phyloP scores from a whole-genome alignment of 1,284 basidiomycete species.

The Apiotrichum porosum region DNA sequence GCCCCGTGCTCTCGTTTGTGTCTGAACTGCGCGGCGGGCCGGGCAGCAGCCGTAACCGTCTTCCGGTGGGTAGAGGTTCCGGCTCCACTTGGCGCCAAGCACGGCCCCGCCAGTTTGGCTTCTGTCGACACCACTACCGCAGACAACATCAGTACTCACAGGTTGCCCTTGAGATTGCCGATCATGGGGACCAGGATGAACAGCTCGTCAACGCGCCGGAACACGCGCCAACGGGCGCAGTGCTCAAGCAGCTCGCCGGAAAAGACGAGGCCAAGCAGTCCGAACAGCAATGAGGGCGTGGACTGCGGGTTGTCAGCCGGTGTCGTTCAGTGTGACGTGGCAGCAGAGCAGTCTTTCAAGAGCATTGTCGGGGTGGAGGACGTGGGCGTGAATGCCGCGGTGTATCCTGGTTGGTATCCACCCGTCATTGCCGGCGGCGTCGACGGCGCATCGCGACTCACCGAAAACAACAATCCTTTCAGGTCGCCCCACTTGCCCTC shows the following conservation, averaged over 20 bases:
- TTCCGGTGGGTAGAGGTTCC: neutral
- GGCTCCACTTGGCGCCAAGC: neutral
- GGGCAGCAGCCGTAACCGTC: too few relatives aligned
- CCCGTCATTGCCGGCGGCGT: too few relatives aligned
- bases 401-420: too few relatives aligned
- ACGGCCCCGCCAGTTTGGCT: neutral
- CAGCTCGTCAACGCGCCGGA: slow-evolving; percentile 84
- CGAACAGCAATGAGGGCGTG: slow-evolving; percentile 50
- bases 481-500: slow-evolving; percentile 28
- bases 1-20: too few relatives aligned
- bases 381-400: neutral
- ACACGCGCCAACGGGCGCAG: slow-evolving; percentile 83
- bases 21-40: too few relatives aligned
- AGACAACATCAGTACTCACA: slow-evolving; percentile 60
- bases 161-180: slow-evolving; percentile 90
- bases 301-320: slow-evolving; percentile 36
- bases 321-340: too few relatives aligned
- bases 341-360: too few relatives aligned
- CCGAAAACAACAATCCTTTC: slow-evolving; percentile 32
- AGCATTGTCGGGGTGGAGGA: neutral
- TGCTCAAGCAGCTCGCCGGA: slow-evolving; percentile 83
- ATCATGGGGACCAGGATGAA: slow-evolving; percentile 95
- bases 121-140: neutral
- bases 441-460: too few relatives aligned
- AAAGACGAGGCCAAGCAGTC: slow-evolving; percentile 60